Evolutionary conservation across 2,329 filamentous ascomycete species (phyloP).

Genomic region (Penicillium sclerotiorum): DNA sequence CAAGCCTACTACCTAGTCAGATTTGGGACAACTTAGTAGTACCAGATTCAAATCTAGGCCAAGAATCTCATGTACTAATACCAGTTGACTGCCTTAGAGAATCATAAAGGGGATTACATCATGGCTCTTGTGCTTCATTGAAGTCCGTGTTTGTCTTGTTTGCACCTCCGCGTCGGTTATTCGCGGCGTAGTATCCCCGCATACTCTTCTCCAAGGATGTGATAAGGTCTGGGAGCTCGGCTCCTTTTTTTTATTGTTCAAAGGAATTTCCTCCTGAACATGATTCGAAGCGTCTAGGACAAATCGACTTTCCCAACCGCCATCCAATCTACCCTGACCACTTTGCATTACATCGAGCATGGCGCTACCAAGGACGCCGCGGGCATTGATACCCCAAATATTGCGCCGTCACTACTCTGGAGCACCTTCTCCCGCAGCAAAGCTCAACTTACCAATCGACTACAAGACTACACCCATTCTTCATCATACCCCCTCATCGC

Average conservation of each 20-base stretch:
- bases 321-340: no score
- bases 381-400: conserved; percentile 19
- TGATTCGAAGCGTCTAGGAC: no score
- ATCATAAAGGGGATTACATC: neutral
- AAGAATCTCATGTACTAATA: no score
- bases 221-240: neutral
- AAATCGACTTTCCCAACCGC: no score
- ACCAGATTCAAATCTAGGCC: no score
- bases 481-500: conserved; percentile 73
- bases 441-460: conserved; percentile 83
- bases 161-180: conserved; percentile 1
- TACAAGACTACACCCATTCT: conserved; percentile 81
- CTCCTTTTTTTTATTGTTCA: neutral
- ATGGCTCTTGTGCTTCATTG: no score
- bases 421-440: conserved; percentile 51
- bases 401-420: conserved; percentile 49
- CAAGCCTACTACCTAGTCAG: no score
- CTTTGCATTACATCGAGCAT: conserved; percentile 3
- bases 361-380: conserved; percentile 17
- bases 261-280: no score
- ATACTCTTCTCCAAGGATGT: neutral
- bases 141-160: neutral
- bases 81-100: neutral
- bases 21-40: no score
- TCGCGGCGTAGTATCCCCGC: conserved; percentile 4